Percentiles rank a stretch among this genome's conserved stretches.
phyloP scores from a whole-genome alignment of 2,329 filamentous ascomycete species.

The Ceratocystis harringtonii region DNA sequence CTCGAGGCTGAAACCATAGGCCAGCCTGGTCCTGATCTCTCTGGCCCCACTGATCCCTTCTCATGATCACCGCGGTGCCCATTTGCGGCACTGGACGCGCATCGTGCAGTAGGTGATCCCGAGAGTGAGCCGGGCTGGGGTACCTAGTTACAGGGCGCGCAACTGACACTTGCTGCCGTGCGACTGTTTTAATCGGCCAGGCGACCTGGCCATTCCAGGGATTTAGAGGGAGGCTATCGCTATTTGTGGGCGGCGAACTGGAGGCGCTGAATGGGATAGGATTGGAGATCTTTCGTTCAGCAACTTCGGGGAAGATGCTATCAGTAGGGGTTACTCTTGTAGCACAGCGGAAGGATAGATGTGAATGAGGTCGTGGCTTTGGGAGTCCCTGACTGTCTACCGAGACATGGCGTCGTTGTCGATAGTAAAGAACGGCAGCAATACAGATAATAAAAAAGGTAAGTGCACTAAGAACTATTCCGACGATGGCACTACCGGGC shows the following conservation, averaged over 20 bases:
- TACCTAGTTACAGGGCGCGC: background rate
- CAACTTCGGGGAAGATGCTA: constrained; percentile 22
- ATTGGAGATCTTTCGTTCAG: background rate
- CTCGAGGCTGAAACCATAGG: background rate
- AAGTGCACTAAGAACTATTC: constrained; percentile 27
- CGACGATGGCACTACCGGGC: constrained; percentile 7
- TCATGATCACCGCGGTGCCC: background rate
- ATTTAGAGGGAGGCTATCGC: background rate
- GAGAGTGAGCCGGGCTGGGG: background rate
- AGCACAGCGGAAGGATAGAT: constrained; percentile 38
- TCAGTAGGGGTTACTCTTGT: constrained; percentile 30
- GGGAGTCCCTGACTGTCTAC: constrained; percentile 24
- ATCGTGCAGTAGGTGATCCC: background rate
- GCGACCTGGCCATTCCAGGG: constrained; percentile 1
- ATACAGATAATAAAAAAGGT: constrained; percentile 26
- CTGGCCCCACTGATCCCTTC: background rate
- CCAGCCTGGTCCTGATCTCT: background rate
- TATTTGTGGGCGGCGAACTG: background rate
- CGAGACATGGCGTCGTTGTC: constrained; percentile 32
- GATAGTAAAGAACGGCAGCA: constrained; percentile 28
- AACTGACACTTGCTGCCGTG: background rate
- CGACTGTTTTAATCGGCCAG: background rate
- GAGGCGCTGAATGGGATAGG: constrained; percentile 1
- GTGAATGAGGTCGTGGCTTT: constrained; percentile 28
- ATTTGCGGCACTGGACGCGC: background rate